Evolutionary conservation across 1,284 basidiomycete species (phyloP).

Genomic region (Schizophyllum commune): DNA sequence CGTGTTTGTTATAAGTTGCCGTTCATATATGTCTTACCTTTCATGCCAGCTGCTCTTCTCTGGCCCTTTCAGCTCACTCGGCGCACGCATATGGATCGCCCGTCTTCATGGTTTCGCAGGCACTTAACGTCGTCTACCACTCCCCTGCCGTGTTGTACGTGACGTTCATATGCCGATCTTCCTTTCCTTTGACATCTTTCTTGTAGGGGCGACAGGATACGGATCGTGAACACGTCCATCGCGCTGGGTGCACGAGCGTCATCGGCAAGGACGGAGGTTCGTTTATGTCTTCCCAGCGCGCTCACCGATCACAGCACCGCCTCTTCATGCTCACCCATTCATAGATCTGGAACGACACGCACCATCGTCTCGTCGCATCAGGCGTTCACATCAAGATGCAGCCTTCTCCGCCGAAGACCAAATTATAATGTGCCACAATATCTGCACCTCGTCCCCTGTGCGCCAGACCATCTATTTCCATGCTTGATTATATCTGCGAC

Average conservation of each 20-base stretch:
- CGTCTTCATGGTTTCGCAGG: slow-evolving; percentile 35
- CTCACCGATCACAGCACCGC: not conserved
- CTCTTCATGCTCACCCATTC: not conserved
- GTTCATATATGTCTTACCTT: not conserved
- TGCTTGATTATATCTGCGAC: no score
- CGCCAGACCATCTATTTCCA: no score
- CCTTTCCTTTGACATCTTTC: no score
- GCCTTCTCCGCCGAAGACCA: slow-evolving; percentile 28
- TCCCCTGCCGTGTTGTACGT: slow-evolving; percentile 42
- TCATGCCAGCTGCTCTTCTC: slow-evolving; percentile 33
- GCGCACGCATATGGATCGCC: slow-evolving; percentile 17
- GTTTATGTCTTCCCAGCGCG: slow-evolving; percentile 5
- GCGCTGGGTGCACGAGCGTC: slow-evolving; percentile 32
- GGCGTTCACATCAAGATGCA: slow-evolving; percentile 51
- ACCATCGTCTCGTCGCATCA: slow-evolving; percentile 43
- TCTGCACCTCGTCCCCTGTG: no score
- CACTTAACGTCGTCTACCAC: slow-evolving; percentile 42
- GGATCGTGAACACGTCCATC: slow-evolving; percentile 39
- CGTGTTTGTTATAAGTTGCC: slow-evolving; percentile 11
- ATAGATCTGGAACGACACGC: slow-evolving; percentile 48
- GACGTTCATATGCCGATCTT: no score
- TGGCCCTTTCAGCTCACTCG: slow-evolving; percentile 30
- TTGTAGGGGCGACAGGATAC: slow-evolving; percentile 44
- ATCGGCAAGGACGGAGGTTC: slow-evolving; percentile 41
- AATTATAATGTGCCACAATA: slow-evolving; percentile 19